Evolutionary conservation across 192 early-diverging fungal species (phyloP), one percentile per base, ranked within the genome.

Genomic region (Backusella westeae): DNA sequence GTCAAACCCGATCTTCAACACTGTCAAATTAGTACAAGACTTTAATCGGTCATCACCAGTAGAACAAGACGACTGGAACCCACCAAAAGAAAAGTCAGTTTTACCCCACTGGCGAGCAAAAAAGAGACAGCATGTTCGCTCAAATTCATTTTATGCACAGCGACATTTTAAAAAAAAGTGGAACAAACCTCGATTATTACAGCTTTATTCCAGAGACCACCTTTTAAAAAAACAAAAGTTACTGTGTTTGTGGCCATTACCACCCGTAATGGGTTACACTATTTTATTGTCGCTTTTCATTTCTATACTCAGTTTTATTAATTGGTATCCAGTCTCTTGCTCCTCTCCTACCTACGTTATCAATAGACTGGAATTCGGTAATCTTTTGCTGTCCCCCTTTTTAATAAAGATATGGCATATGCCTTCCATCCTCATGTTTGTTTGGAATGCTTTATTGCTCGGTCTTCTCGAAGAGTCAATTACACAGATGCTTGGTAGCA

Each of bases 391-490:
- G 72, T 84, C 74, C 15, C 78, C 69, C 63, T 83, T 56, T 77
- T 73, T 74, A 78, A 77, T 67, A 72, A 75, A 21, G 19, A 73
- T 74, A 7, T 44, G 68, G 15, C 23, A 35, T 14, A 41, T 79
- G n/a, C 74, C 68, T 15, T 49, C 38, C 19, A 32, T 82, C 1
- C 15, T 79, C 6, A 72, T 86, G 15, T 76, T 77, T 36, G 73
- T 29, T 35, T 81, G 81, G 70, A 88, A 88, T 53, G 52, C 86
- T 32, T 23, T 88, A 19, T 79, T 82, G 4, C 65, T 88, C 6
- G 78, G 83, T 4, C 71, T 88, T 17, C 85, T 88, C 75, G 87
- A 88, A 76, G 85, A 88, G 26, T 81, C 81, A 14, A 72, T 88
- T 72, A 78, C 87, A 21, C 67, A 75, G 10, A 59, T 80, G 10